Conservation (phyloP, 805 yeast genomes). For the Wickerhamiella qilinensis region DNA sequence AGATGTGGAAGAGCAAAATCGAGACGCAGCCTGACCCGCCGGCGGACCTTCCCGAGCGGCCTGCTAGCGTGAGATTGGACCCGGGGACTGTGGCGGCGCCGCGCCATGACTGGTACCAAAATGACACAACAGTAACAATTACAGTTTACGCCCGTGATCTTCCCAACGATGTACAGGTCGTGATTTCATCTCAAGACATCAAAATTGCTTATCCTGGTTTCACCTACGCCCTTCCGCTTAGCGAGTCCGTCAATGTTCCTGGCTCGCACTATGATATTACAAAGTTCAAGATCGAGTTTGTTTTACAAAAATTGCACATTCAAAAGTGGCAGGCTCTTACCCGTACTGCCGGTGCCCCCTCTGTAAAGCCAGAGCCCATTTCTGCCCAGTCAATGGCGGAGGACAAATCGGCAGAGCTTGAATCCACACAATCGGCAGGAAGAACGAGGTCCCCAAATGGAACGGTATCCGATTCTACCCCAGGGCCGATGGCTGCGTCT, state of each 20-base stretch:
- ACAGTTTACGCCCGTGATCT: constrained; percentile 58
- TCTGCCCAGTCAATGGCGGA: no score
- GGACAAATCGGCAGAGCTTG: no score
- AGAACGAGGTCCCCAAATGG: no score
- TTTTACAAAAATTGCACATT: constrained; percentile 31
- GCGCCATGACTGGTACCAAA: constrained; percentile 59
- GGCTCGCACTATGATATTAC: constrained; percentile 35
- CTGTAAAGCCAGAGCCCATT: no score
- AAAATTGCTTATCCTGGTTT: constrained; percentile 4
- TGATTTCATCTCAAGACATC: constrained; percentile 17
- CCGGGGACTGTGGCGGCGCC: not conserved
- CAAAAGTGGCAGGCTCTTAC: constrained; percentile 47
- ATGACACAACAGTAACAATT: constrained; percentile 36
- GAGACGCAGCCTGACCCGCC: not conserved
- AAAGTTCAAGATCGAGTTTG: constrained; percentile 60
- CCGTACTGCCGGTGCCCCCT: no score
- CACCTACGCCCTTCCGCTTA: constrained; percentile 41
- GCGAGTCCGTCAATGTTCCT: constrained; percentile 35
- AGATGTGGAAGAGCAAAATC: not conserved
- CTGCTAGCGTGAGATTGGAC: no score
- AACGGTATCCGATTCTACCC: no score
- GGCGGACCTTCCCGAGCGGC: not conserved
- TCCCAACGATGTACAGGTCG: constrained; percentile 32
- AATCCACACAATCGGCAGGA: no score
- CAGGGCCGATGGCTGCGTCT: not conserved